These are phyloP conservation scores for Podila minutissima DNA, from an alignment of 192 early-diverging fungal genomes.

Conservation along the genomic window DNA sequence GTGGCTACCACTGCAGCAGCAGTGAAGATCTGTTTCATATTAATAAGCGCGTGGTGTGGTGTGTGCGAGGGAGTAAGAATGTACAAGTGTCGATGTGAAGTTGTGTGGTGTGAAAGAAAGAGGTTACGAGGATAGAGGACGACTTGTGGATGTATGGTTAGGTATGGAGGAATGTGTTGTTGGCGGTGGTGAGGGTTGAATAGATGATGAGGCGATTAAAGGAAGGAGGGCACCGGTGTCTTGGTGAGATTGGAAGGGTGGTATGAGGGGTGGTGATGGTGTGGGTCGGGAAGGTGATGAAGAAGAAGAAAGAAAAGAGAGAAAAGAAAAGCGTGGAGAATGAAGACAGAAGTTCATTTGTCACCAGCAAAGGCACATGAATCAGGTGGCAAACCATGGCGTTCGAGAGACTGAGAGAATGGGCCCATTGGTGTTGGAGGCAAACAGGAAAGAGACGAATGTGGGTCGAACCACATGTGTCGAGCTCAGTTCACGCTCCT, in stretches of 20 bases:
- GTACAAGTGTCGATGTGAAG: background rate
- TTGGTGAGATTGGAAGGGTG: conserved; percentile 34
- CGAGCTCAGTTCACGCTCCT: background rate
- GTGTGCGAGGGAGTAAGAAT: background rate
- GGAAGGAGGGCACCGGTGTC: conserved; percentile 23
- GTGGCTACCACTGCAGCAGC: conserved; percentile 17
- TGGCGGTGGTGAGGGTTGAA: background rate
- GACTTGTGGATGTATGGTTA: background rate
- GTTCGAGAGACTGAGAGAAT: background rate
- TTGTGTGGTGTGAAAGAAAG: background rate
- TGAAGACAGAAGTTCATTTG: background rate
- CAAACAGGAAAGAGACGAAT: background rate
- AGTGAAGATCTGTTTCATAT: conserved; percentile 26
- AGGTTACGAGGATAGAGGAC: background rate
- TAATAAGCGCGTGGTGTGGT: background rate
- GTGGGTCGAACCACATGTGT: background rate
- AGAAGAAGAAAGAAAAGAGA: background rate
- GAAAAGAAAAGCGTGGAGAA: background rate
- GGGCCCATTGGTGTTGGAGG: background rate
- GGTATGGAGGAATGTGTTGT: background rate
- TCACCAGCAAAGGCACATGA: background rate
- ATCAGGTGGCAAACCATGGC: background rate
- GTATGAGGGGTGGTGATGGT: background rate
- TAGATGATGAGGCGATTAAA: background rate
- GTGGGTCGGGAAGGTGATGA: background rate